phyloP scores from a whole-genome alignment of 2,329 filamentous ascomycete species.

The Aspergillus neotritici region DNA sequence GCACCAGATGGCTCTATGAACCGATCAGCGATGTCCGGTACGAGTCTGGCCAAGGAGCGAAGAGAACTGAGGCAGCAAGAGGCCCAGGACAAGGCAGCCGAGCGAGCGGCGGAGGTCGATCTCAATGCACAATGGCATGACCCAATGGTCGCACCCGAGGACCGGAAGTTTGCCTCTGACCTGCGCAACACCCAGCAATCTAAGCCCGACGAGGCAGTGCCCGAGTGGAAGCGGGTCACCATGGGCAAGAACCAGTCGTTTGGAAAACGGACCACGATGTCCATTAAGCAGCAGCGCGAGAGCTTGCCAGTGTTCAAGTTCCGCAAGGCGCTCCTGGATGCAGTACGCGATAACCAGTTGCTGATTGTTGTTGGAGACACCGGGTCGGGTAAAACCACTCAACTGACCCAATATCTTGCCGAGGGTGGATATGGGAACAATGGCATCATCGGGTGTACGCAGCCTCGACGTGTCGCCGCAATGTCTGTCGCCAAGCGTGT shows the following conservation, averaged over 20 bases:
- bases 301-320: slow-evolving; percentile 85
- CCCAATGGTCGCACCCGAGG: slow-evolving; percentile 82
- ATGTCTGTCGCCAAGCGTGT: slow-evolving; percentile 98
- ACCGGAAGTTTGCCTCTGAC: slow-evolving; percentile 84
- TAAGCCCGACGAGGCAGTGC: slow-evolving; percentile 61
- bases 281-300: slow-evolving; percentile 92
- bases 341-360: slow-evolving; percentile 80
- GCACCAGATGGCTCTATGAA: slow-evolving; percentile 98
- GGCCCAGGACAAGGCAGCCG: slow-evolving; percentile 68
- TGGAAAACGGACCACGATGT: slow-evolving; percentile 81
- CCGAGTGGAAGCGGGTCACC: slow-evolving; percentile 87
- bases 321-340: slow-evolving; percentile 78
- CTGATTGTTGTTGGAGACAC: slow-evolving; percentile 96
- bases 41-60: slow-evolving; percentile 79
- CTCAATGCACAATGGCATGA: slow-evolving; percentile 92
- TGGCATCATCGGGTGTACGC: slow-evolving; percentile 91
- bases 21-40: slow-evolving; percentile 89
- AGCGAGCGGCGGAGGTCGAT: slow-evolving; percentile 72
- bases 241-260: slow-evolving; percentile 73
- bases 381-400: slow-evolving; percentile 94
- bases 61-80: slow-evolving; percentile 86
- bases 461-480: slow-evolving; percentile 91
- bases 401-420: slow-evolving; percentile 89
- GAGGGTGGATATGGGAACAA: slow-evolving; percentile 84
- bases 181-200: slow-evolving; percentile 61